Evolutionary conservation across 140 eudicot genomes (phyloP), one percentile per base, ranked within the genome.

Genomic region (Flaveria floridana): DNA sequence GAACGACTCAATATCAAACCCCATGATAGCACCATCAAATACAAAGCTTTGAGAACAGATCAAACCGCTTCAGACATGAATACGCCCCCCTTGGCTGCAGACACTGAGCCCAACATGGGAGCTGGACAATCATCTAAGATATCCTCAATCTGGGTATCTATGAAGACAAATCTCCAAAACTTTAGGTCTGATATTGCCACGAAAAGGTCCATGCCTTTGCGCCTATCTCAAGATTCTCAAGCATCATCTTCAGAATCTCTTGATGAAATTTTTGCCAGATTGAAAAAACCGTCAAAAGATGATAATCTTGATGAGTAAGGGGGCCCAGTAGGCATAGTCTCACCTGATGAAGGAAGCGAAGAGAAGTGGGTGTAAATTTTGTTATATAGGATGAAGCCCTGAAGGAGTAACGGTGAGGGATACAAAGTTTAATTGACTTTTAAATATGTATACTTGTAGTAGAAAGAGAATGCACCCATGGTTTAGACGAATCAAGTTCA

Each of bases 261-360:
- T 11, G 99, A 93, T 72, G 89, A 93, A 20, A 90, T 93, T 64
- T 90, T 93, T 74, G 88, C 87, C 57, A 86, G 86, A 70, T 18
- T 93, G 59, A 90, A 82, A 68, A 82, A 84, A 53, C 85, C 90
- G 66, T 13, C 83, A 67, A 68, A n/a, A 58, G 83, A 79, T 20
- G 87, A 59, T 14, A 85, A 79, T 58, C 28, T 65, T 26, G 87
- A 76, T 58, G 71, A 55, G 64, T 79, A 13, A 18, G 74, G 63
- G 18, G 77, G 79, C 13, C 75, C 8, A 73, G 76, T 58, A 82
- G 76, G 58, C 73, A 75, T 71, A 79, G 80, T 41, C 52, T 71
- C 20, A 63, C 72, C 64, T 65, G 86, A 61, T 69, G 85, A 78
- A 5, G 73, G 58, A 68, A 44, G 44, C 34, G 11, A 7, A 39